Conservation (phyloP, 495 filamentous ascomycete genomes). For the Pyrenula aspistea region DNA sequence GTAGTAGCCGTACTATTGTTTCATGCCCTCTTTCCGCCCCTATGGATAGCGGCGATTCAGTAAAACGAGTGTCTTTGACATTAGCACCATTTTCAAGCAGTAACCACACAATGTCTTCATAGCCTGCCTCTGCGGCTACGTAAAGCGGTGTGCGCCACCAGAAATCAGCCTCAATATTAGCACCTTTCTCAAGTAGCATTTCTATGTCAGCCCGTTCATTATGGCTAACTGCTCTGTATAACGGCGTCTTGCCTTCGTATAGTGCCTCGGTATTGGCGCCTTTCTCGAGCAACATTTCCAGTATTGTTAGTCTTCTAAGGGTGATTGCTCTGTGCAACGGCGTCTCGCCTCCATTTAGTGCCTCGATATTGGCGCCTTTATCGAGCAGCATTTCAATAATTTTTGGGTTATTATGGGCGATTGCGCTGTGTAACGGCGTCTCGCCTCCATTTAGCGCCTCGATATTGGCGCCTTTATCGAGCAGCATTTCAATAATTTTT, state of each 20-base stretch:
- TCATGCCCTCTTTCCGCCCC: not conserved
- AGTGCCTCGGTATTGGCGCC: not conserved
- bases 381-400: slow-evolving; percentile 1
- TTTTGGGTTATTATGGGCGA: not conserved
- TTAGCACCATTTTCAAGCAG: slow-evolving; percentile 1
- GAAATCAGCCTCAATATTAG: not conserved
- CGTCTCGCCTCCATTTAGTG: not conserved
- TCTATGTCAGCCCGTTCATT: slow-evolving; percentile 22
- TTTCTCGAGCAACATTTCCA: slow-evolving; percentile 3
- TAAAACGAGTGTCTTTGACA: not conserved
- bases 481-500: not conserved
- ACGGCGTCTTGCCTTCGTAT: not conserved
- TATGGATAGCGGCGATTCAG: not conserved
- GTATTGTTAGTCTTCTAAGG: not conserved
- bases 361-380: not conserved
- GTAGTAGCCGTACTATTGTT: not conserved
- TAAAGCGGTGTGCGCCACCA: not conserved
- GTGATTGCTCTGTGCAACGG: too few species aligned
- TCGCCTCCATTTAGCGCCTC: not conserved
- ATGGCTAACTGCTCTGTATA: slow-evolving; percentile 4
- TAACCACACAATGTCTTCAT: slow-evolving; percentile 3
- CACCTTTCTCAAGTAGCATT: slow-evolving; percentile 10
- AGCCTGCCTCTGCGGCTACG: not conserved
- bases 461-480: not conserved
- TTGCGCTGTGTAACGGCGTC: not conserved